Base-by-base conservation (phyloP, 2,329 filamentous ascomycete species). In the Fusarium odoratissimum region DNA sequence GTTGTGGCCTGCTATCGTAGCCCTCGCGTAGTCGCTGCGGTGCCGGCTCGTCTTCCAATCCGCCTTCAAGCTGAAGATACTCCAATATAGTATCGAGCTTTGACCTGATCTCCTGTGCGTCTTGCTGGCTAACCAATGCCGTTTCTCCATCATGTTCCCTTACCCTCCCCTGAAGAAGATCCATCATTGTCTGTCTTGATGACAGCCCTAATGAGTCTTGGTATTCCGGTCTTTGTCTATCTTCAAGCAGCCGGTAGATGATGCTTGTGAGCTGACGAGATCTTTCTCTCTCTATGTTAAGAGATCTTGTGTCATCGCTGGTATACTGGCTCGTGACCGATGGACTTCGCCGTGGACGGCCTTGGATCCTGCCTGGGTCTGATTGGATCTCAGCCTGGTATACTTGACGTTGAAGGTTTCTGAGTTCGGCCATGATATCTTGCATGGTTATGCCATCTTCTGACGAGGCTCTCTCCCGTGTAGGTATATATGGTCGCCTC, bases 61-160 rank as follows among this genome's bases (percentile, higher is more conserved):
- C 23, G 1, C 14, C n/a, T n/a, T 62, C 31, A 17, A 46, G 17
- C 8, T 60, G 31, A 17, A 67, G 64, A 17, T 23, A 37, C n/a
- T 62, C 41, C 2, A 67, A 19, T 12, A 67, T 67, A 9, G 46
- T 33, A 8, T 67, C 63, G 1, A 67, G 63, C 2, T 67, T 67
- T 2, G 46, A 31, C 4, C 35, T 30, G 6, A 67, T 67, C 6
- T 67, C 64, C 13, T 37, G 37, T 8, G 37, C n/a, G 3, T 61
- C 46, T 2, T 23, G n/a, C 4, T 67, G 41, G 3, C 16, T 42
- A 1, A 54, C 12, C 6, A 54, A 19, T 1, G 28, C 64, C 16
- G n/a, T 41, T 2, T 67, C 49, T n/a, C 11, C 33, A 11, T 62
- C 35, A 4, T 41, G 16, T 1, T 46, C 16, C 7, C 21, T 55